Conservation (phyloP, 2,329 filamentous ascomycete species). For the Zymoseptoria brevis region DNA sequence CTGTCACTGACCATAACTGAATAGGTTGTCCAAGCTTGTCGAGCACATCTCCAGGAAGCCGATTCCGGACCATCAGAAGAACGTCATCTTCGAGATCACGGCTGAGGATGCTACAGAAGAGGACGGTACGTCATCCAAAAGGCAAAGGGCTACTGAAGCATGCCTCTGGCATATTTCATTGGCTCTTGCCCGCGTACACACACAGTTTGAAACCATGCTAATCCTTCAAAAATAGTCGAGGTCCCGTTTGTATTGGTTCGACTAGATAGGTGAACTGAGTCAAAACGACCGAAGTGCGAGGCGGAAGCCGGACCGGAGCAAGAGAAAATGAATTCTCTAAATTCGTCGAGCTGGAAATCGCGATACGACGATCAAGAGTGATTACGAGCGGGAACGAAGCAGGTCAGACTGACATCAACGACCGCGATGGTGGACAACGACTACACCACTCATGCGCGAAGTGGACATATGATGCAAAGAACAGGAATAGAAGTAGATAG, state of each 20-base stretch:
- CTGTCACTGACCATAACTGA: constrained; percentile 19
- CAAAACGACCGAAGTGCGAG: too few relatives aligned
- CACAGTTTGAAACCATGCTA: too few relatives aligned
- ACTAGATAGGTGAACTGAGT: too few relatives aligned
- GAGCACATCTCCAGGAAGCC: constrained; percentile 86
- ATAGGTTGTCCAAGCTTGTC: constrained; percentile 77
- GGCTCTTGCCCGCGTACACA: too few relatives aligned
- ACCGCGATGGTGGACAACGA: neutral
- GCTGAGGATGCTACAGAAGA: constrained; percentile 81
- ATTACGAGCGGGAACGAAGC: neutral
- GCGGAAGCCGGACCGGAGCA: too few relatives aligned
- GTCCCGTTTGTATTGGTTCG: too few relatives aligned
- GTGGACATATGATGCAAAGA: neutral
- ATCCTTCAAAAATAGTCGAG: too few relatives aligned
- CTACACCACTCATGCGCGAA: neutral
- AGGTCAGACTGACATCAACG: neutral
- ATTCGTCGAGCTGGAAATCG: neutral
- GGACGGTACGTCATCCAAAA: constrained; percentile 47
- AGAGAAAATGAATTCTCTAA: neutral
- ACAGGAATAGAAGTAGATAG: neutral
- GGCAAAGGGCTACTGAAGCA: too few relatives aligned
- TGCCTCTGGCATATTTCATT: too few relatives aligned
- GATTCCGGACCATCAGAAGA: constrained; percentile 84
- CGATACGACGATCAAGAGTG: neutral
- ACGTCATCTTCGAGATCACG: constrained; percentile 93